Percentiles rank a stretch among this genome's conserved stretches.
These are phyloP conservation scores for Ustilago loliicola DNA, from an alignment of 1,284 basidiomycete species.

Conservation along the genomic window DNA sequence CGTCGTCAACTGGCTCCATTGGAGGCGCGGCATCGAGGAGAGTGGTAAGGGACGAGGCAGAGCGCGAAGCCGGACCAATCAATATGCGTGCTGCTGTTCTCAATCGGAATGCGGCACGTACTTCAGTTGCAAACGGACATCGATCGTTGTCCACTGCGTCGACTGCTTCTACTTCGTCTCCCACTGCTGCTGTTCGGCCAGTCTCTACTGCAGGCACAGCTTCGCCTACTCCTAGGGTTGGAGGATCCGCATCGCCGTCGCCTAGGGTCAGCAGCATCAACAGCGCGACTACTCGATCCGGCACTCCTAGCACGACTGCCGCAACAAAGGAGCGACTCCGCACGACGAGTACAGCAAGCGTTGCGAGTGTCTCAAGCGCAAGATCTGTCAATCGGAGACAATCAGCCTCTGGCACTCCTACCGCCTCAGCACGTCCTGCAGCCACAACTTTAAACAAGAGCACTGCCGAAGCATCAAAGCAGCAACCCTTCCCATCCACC, in stretches of 20 bases:
- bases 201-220: not conserved
- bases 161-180: constrained; percentile 16
- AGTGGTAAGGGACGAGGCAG: constrained; percentile 24
- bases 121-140: constrained; percentile 45
- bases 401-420: not conserved
- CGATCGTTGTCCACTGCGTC: constrained; percentile 32
- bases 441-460: not conserved
- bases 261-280: not conserved
- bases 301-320: not conserved
- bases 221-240: not conserved
- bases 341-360: constrained; percentile 19
- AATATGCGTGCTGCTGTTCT: constrained; percentile 62
- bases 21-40: constrained; percentile 9
- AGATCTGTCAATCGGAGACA: not conserved
- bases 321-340: constrained; percentile 12
- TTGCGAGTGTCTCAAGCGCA: constrained; percentile 8
- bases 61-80: constrained; percentile 60
- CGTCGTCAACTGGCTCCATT: constrained; percentile 1
- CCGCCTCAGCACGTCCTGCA: not conserved
- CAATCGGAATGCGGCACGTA: constrained; percentile 61
- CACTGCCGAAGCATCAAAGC: not conserved
- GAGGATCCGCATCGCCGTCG: not conserved
- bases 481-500: not conserved
- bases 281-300: not conserved
- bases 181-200: not conserved